Evolutionary conservation across 2,329 filamentous ascomycete species (phyloP).

Genomic region (Aureobasidium uvarum): DNA sequence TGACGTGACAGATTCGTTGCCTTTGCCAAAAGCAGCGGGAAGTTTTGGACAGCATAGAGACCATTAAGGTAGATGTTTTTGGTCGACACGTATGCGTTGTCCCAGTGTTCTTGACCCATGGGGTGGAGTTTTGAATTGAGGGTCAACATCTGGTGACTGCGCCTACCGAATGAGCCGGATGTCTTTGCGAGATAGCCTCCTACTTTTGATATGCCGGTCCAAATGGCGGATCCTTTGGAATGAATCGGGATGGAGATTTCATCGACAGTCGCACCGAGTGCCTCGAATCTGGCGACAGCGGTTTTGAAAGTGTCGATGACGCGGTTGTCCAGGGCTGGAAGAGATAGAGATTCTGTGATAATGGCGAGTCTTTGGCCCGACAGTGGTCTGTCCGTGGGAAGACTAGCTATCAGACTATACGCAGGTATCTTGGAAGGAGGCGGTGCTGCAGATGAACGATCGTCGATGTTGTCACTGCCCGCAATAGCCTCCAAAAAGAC

Average conservation of each 20-base stretch:
- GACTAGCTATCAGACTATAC: constrained; percentile 34
- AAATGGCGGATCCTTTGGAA: constrained; percentile 50
- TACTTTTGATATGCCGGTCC: constrained; percentile 48
- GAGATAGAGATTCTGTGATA: constrained; percentile 36
- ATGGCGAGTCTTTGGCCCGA: constrained; percentile 37
- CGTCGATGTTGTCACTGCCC: constrained; percentile 48
- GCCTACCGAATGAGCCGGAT: constrained; percentile 44
- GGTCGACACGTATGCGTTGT: constrained; percentile 53
- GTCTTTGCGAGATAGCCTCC: constrained; percentile 48
- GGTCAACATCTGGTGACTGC: constrained; percentile 52
- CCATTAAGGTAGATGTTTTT: constrained; percentile 58
- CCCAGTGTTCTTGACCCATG: constrained; percentile 50
- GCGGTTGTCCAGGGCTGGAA: constrained; percentile 40
- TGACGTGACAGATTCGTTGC: constrained; percentile 51
- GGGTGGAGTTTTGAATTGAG: constrained; percentile 52
- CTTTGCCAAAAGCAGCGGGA: constrained; percentile 51
- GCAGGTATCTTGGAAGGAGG: constrained; percentile 33
- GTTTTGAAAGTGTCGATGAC: constrained; percentile 46
- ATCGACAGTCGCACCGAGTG: constrained; percentile 51
- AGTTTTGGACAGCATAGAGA: constrained; percentile 47
- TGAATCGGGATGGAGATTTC: constrained; percentile 54
- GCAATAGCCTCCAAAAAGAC: constrained; percentile 44
- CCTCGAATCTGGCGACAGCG: constrained; percentile 45
- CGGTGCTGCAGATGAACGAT: constrained; percentile 40
- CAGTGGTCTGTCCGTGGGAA: constrained; percentile 32